Evolutionary conservation across 257 asterid species (phyloP).

Genomic region (Solanum sparsipilum): DNA sequence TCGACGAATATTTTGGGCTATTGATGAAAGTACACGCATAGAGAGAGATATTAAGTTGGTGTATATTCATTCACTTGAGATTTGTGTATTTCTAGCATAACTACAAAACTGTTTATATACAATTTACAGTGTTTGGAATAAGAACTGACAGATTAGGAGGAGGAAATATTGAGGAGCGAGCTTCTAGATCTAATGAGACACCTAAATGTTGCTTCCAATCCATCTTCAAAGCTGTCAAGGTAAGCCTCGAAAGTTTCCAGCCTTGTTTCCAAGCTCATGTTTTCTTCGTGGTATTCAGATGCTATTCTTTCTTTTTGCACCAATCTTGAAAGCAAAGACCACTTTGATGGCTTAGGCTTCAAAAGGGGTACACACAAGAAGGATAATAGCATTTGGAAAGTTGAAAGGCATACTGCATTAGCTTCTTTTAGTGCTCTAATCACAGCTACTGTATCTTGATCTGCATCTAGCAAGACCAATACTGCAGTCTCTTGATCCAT

Average conservation of each 20-base stretch:
- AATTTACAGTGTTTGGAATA: not conserved
- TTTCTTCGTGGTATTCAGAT: conserved; percentile 7
- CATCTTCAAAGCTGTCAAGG: not conserved
- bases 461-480: conserved; percentile 7
- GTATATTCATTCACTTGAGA: not conserved
- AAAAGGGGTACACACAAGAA: conserved; percentile 14
- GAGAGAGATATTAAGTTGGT: not conserved
- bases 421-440: conserved; percentile 19
- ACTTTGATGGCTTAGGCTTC: conserved; percentile 15
- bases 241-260: not conserved
- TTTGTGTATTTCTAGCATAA: not conserved
- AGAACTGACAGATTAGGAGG: not conserved
- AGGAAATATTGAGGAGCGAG: not conserved
- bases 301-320: conserved; percentile 12
- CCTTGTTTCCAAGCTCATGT: not conserved
- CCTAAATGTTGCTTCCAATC: not conserved
- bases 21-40: not conserved
- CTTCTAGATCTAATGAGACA: not conserved
- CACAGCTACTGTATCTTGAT: conserved; percentile 7
- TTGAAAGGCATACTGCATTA: conserved; percentile 2
- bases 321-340: conserved; percentile 21
- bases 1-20: not conserved
- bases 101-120: not conserved
- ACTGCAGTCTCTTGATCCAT: conserved; percentile 11
- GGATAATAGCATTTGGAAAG: conserved; percentile 5